Conservation (phyloP, 2,329 filamentous ascomycete genomes). For the Blumeria hordei region DNA sequence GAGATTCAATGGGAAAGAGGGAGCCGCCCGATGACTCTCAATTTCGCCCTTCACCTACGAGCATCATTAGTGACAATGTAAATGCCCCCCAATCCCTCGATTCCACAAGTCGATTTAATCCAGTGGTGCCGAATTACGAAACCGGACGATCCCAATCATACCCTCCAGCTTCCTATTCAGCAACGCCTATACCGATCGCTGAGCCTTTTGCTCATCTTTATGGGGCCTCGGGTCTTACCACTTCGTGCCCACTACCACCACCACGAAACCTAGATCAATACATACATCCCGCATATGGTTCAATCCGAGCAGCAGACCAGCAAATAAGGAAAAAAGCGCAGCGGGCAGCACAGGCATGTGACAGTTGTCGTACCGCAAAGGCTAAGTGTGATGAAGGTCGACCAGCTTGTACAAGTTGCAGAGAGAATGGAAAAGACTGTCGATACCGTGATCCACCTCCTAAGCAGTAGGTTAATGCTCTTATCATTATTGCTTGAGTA, state of each 20-base stretch:
- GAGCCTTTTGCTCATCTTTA: constrained; percentile 5
- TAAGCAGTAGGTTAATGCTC: constrained; percentile 44
- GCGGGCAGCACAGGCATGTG: constrained; percentile 45
- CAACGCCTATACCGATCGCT: constrained; percentile 10
- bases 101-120: constrained; percentile 6
- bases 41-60: constrained; percentile 15
- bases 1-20: constrained; percentile 30
- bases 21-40: constrained; percentile 19
- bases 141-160: constrained; percentile 6
- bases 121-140: constrained; percentile 7
- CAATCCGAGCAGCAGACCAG: constrained; percentile 3
- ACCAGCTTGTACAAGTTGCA: constrained; percentile 56
- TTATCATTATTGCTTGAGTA: not conserved
- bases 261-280: constrained; percentile 8
- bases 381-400: constrained; percentile 78
- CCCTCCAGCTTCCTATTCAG: constrained; percentile 6
- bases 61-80: constrained; percentile 10
- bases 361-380: constrained; percentile 67
- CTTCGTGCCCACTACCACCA: not conserved
- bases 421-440: constrained; percentile 63
- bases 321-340: constrained; percentile 11
- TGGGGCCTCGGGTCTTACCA: constrained; percentile 5
- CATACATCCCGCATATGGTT: constrained; percentile 7
- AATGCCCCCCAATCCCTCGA: constrained; percentile 10
- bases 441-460: constrained; percentile 78